phyloP scores from a whole-genome alignment of 169 alveolate genomes.

The Haemoproteus tartakovskyi region DNA sequence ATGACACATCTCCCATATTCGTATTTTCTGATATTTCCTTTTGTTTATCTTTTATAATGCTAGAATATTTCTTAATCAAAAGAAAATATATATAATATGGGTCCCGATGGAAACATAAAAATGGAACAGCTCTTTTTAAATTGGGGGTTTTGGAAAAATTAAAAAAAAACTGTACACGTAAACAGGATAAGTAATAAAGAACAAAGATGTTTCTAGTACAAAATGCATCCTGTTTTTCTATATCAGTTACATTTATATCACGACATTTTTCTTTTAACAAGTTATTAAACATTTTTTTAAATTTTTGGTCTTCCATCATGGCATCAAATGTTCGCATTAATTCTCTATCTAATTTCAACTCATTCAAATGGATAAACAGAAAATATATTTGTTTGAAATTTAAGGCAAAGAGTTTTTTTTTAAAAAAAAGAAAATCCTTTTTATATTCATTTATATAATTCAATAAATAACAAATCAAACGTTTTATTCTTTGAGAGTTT shows the following conservation, averaged over 20 bases:
- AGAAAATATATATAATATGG: no score
- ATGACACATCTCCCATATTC: background rate
- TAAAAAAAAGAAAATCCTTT: background rate
- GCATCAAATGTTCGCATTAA: conserved; percentile 5
- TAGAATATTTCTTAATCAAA: no score
- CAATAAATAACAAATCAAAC: background rate
- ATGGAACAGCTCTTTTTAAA: no score
- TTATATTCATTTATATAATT: background rate
- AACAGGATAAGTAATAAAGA: no score
- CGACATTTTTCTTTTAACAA: background rate
- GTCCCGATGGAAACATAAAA: no score
- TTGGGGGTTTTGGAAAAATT: no score
- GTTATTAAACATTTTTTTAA: background rate
- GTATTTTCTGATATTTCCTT: background rate
- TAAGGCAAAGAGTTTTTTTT: conserved; percentile 10
- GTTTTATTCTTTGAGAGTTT: conserved; percentile 3
- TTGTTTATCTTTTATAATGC: no score
- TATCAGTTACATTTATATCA: no score
- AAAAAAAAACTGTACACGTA: no score
- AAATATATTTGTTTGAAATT: conserved; percentile 52
- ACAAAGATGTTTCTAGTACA: background rate
- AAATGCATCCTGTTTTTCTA: background rate
- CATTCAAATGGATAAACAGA: conserved; percentile 16
- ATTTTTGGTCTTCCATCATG: background rate
- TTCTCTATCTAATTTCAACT: conserved; percentile 24